Percentiles rank a stretch among this genome's conserved stretches.
phyloP scores from a whole-genome alignment of 2,329 filamentous ascomycete species.

The Periconia macrospinosa region DNA sequence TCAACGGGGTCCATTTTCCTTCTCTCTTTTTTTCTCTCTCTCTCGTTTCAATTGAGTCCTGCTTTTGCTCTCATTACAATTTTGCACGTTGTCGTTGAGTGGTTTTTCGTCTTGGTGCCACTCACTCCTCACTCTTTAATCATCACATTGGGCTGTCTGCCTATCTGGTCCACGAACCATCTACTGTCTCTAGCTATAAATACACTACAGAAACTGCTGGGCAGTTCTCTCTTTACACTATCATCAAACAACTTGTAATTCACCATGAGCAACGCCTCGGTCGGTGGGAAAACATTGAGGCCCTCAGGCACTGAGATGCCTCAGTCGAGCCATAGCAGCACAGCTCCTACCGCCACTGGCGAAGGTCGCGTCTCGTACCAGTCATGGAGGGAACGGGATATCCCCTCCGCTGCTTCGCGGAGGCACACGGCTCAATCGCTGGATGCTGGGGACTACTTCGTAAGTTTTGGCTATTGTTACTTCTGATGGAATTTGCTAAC shows the following conservation, averaged over 20 bases:
- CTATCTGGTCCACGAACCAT: neutral
- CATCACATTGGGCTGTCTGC: neutral
- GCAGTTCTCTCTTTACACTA: conserved; percentile 19
- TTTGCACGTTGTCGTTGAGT: too few species aligned
- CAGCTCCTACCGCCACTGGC: conserved; percentile 8
- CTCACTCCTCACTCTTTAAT: neutral
- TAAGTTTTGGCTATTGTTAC: conserved; percentile 34
- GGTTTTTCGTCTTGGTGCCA: neutral
- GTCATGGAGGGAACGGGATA: conserved; percentile 34
- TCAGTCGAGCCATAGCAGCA: conserved; percentile 14
- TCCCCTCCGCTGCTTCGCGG: conserved; percentile 30
- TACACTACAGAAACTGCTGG: conserved; percentile 26
- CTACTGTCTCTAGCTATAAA: neutral
- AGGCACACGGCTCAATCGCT: conserved; percentile 32
- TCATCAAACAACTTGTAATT: conserved; percentile 6
- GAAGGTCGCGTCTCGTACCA: conserved; percentile 32
- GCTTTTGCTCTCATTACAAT: neutral
- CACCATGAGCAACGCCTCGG: conserved; percentile 13
- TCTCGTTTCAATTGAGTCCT: conserved; percentile 1
- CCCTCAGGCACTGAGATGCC: conserved; percentile 36
- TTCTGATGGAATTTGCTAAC: conserved; percentile 6
- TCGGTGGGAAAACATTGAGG: conserved; percentile 19
- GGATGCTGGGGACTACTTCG: conserved; percentile 64
- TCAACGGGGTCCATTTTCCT: neutral
- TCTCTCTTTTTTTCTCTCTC: neutral